phyloP scores from a whole-genome alignment of 306 rosid genomes.

The Rosa persica region DNA sequence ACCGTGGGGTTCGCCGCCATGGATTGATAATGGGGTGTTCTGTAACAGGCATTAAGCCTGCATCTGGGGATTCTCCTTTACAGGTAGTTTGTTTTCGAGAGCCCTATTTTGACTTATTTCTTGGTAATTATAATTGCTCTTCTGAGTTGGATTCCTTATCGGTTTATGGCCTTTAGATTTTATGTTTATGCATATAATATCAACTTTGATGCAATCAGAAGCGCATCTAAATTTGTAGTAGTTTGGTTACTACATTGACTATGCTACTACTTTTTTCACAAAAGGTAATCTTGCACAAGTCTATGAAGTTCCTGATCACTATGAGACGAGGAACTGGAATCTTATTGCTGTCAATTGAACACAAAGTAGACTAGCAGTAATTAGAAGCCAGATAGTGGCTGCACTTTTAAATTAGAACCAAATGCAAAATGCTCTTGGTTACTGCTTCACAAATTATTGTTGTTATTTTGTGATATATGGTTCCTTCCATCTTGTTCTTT shows the following conservation, averaged over 20 bases:
- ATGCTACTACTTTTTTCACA: neutral
- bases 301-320: neutral
- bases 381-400: slow-evolving; percentile 1
- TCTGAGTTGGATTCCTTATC: slow-evolving; percentile 7
- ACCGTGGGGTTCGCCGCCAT: slow-evolving; percentile 90
- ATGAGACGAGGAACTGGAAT: neutral
- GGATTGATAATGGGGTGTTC: slow-evolving; percentile 98
- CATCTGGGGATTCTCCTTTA: slow-evolving; percentile 90
- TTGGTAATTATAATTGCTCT: neutral
- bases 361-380: neutral
- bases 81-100: slow-evolving; percentile 49
- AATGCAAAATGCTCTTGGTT: neutral
- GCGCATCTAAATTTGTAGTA: neutral
- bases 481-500: neutral
- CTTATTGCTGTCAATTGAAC: neutral
- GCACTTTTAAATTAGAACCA: neutral
- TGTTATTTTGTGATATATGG: neutral
- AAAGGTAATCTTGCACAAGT: neutral
- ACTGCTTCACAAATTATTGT: neutral
- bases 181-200: neutral
- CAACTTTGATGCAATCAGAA: neutral
- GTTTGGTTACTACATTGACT: neutral
- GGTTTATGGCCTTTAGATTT: neutral
- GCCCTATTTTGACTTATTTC: neutral
- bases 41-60: slow-evolving; percentile 88